Evolutionary conservation across 1,284 basidiomycete species (phyloP).

Genomic region (Boletus smithii): DNA sequence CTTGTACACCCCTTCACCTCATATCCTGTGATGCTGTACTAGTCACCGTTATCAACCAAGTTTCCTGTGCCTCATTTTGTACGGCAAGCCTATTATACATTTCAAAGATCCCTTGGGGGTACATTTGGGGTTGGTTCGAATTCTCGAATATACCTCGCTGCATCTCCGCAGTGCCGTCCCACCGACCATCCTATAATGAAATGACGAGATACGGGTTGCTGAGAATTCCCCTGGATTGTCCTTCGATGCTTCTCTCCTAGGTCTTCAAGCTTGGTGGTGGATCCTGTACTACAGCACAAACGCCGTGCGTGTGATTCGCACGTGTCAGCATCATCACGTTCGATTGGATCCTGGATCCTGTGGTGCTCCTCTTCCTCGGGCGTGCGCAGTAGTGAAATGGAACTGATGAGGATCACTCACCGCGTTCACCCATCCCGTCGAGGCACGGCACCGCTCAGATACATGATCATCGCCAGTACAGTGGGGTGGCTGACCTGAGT

Average conservation of each 20-base stretch:
- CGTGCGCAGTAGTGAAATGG: slow-evolving; percentile 16
- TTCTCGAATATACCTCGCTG: slow-evolving; percentile 16
- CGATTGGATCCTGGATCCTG: slow-evolving; percentile 2
- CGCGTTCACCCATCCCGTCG: slow-evolving; percentile 6
- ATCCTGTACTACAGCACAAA: slow-evolving; percentile 25
- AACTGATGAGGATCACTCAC: slow-evolving; percentile 22
- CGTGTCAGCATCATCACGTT: slow-evolving; percentile 7
- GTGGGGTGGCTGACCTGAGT: neutral
- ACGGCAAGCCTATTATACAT: slow-evolving; percentile 13
- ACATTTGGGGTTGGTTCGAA: slow-evolving; percentile 8
- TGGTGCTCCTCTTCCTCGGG: slow-evolving; percentile 7
- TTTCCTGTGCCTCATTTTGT: slow-evolving; percentile 21
- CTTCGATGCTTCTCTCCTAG: slow-evolving; percentile 30
- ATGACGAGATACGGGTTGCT: slow-evolving; percentile 25
- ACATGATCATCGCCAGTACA: slow-evolving; percentile 5
- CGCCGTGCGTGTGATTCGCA: slow-evolving; percentile 26
- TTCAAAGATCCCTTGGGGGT: slow-evolving; percentile 14
- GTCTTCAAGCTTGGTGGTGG: slow-evolving; percentile 20
- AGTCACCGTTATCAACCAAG: neutral
- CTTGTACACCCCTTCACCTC: neutral
- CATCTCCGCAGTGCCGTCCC: slow-evolving; percentile 29
- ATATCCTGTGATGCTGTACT: slow-evolving; percentile 24
- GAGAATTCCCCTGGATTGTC: slow-evolving; percentile 25
- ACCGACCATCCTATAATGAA: slow-evolving; percentile 21
- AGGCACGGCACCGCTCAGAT: slow-evolving; percentile 12